These are phyloP conservation scores for Aspergillus fumigatiaffinis DNA, from an alignment of 2,329 filamentous ascomycete genomes.

Conservation along the genomic window DNA sequence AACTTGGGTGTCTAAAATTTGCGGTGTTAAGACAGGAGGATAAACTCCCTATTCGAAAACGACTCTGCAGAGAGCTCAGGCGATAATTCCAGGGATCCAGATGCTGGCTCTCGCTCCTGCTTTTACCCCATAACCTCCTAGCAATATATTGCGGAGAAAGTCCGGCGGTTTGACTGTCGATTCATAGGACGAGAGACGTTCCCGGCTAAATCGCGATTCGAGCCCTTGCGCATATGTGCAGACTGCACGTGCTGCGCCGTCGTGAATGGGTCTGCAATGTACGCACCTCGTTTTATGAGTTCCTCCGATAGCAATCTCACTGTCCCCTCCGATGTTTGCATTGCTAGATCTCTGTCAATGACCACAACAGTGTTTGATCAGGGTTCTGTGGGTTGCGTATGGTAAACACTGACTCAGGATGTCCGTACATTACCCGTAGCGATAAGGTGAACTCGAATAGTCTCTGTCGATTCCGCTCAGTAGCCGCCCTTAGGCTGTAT, in stretches of 20 bases:
- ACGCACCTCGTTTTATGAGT: background rate
- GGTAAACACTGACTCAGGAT: background rate
- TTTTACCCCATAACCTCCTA: background rate
- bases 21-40: too few species aligned
- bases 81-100: background rate
- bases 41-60: background rate
- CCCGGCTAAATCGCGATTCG: slow-evolving; percentile 5
- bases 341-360: background rate
- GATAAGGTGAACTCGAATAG: background rate
- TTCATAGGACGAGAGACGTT: background rate
- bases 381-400: background rate
- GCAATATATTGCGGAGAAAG: background rate
- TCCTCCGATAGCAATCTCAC: background rate
- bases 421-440: background rate
- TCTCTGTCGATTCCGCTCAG: background rate
- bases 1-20: background rate
- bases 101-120: background rate
- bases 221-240: background rate
- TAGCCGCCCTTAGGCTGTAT: background rate
- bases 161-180: background rate
- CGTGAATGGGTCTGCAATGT: slow-evolving; percentile 6
- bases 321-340: background rate
- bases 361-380: background rate
- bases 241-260: background rate
- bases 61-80: background rate